Conservation (phyloP, 495 filamentous ascomycete genomes). For the Annulohypoxylon nitens region DNA sequence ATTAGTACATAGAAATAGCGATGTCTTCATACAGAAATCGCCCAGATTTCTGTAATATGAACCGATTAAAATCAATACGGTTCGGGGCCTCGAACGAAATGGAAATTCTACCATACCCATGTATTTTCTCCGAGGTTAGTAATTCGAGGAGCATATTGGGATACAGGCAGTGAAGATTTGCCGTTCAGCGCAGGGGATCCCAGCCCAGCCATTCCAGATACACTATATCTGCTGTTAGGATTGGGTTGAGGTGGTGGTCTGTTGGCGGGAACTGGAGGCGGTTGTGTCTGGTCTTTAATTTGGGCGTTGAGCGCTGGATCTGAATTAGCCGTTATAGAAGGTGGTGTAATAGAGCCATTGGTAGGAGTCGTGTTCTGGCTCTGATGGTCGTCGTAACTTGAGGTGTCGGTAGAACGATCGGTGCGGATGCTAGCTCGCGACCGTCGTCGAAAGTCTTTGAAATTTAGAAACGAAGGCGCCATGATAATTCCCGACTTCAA, state of each 20-base stretch:
- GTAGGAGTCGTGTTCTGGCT: conserved; percentile 60
- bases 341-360: conserved; percentile 61
- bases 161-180: conserved; percentile 68
- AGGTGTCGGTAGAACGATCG: conserved; percentile 65
- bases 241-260: conserved; percentile 60
- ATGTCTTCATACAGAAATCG: neutral
- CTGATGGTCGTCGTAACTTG: conserved; percentile 64
- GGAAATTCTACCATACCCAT: conserved; percentile 71
- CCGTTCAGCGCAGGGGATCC: conserved; percentile 69
- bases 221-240: conserved; percentile 59
- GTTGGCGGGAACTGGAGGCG: conserved; percentile 61
- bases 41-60: neutral
- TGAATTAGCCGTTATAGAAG: conserved; percentile 59
- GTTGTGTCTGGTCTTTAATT: conserved; percentile 54
- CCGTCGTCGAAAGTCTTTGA: conserved; percentile 79
- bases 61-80: neutral
- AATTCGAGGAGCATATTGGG: conserved; percentile 82
- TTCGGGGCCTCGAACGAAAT: neutral
- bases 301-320: conserved; percentile 64
- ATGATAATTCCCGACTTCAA: conserved; percentile 46
- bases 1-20: conserved; percentile 22
- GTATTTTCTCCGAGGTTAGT: conserved; percentile 81
- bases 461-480: conserved; percentile 74
- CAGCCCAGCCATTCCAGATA: conserved; percentile 67
- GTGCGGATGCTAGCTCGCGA: conserved; percentile 75